Conservation (phyloP, 306 rosid species). For the Citrullus amarus region DNA sequence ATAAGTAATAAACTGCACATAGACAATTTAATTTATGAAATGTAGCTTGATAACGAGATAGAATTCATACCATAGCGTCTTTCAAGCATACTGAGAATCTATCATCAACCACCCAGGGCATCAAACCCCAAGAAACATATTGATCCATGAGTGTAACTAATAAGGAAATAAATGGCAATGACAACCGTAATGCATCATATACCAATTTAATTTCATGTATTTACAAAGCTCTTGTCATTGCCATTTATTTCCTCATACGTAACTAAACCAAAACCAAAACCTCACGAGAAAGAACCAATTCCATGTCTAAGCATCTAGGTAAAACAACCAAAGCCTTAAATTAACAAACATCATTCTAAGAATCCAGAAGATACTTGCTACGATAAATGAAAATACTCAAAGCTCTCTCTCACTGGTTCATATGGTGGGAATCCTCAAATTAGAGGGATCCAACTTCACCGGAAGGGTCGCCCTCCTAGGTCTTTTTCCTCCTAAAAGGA, state of each 20-base stretch:
- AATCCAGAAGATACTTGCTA: neutral
- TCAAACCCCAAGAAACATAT: neutral
- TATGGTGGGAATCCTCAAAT: neutral
- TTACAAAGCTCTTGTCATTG: too few species aligned
- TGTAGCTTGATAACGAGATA: neutral
- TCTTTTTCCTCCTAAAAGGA: neutral
- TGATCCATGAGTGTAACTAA: neutral
- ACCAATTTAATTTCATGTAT: too few species aligned
- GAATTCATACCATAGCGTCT: neutral
- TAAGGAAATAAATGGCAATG: too few species aligned
- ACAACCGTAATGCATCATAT: too few species aligned
- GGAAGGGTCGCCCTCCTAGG: neutral
- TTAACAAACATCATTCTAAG: neutral
- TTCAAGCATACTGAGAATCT: neutral
- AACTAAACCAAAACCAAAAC: neutral
- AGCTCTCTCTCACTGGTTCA: neutral
- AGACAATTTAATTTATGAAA: neutral
- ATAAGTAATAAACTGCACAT: neutral
- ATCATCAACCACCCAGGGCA: neutral
- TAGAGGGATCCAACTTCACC: neutral
- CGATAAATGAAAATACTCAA: neutral
- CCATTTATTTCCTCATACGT: too few species aligned
- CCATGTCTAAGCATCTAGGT: neutral
- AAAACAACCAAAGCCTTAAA: neutral
- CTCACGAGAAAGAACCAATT: neutral